These are phyloP conservation scores for Talaromyces sp. DNA, from an alignment of 2,329 filamentous ascomycete genomes.

Conservation along the genomic window DNA sequence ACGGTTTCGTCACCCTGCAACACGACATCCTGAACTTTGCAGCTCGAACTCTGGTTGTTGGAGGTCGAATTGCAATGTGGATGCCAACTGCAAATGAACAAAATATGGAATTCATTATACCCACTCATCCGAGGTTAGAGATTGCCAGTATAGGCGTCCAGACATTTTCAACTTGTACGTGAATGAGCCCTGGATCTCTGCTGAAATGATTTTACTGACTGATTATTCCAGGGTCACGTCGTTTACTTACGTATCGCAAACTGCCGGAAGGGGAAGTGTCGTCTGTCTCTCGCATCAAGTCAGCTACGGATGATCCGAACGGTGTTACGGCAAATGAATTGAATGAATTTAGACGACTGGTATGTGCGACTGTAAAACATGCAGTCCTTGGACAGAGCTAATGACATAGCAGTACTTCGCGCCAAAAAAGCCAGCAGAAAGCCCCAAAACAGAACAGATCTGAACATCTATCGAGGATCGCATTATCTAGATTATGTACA, in stretches of 20 bases:
- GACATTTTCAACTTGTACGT: constrained; percentile 78
- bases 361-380: constrained; percentile 18
- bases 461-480: background rate
- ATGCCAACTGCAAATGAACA: constrained; percentile 88
- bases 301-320: constrained; percentile 26
- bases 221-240: constrained; percentile 66
- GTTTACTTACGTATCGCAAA: constrained; percentile 80
- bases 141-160: constrained; percentile 77
- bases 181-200: constrained; percentile 20
- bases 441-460: background rate
- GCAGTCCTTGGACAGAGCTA: background rate
- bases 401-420: constrained; percentile 3
- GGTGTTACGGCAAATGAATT: constrained; percentile 61
- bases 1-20: constrained; percentile 86
- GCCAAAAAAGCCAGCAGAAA: background rate
- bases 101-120: constrained; percentile 70
- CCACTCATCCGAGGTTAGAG: constrained; percentile 70
- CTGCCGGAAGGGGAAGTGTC: constrained; percentile 55
- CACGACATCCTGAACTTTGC: constrained; percentile 86
- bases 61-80: constrained; percentile 86
- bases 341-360: constrained; percentile 62
- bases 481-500: background rate
- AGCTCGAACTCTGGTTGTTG: constrained; percentile 68
- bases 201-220: background rate
- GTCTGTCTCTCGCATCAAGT: constrained; percentile 32